Evolutionary conservation across 441 rosid genomes (phyloP).

Genomic region (Populus trichocarpa): DNA sequence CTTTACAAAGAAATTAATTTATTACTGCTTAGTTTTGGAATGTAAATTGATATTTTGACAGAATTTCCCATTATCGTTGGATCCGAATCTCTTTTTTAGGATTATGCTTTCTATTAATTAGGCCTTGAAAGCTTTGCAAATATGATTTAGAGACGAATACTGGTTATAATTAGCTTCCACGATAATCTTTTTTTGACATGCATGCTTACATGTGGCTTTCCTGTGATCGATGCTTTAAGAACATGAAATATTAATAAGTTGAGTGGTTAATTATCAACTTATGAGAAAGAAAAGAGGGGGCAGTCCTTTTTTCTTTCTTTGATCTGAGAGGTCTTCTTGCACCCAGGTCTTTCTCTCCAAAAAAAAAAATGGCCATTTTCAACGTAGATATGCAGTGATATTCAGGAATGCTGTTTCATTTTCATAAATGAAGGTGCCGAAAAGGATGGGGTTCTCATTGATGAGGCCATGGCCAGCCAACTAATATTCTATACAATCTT

Average conservation of each 20-base stretch:
- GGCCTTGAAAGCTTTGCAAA: neutral
- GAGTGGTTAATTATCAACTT: neutral
- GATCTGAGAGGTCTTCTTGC: neutral
- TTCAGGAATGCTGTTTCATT: neutral
- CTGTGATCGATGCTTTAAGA: neutral
- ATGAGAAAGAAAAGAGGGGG: neutral
- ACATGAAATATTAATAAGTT: neutral
- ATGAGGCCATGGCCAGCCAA: constrained; percentile 6
- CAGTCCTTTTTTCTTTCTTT: no score
- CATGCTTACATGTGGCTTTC: neutral
- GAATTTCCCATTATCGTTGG: neutral
- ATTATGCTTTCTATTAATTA: neutral
- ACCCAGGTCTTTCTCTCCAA: neutral
- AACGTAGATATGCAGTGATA: neutral
- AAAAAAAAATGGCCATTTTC: constrained; percentile 6
- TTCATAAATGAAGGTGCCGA: constrained; percentile 6
- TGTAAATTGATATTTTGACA: neutral
- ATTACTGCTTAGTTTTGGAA: neutral
- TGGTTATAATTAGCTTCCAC: neutral
- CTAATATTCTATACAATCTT: constrained; percentile 1
- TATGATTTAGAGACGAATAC: neutral
- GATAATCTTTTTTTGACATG: no score
- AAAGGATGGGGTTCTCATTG: neutral
- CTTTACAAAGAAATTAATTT: constrained; percentile 17
- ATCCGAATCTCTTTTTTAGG: neutral